A percentile compares a stretch with the other conserved stretches of the same genome.
Conservation (phyloP, 1,284 basidiomycete species). For the Naganishia liquefaciens region DNA sequence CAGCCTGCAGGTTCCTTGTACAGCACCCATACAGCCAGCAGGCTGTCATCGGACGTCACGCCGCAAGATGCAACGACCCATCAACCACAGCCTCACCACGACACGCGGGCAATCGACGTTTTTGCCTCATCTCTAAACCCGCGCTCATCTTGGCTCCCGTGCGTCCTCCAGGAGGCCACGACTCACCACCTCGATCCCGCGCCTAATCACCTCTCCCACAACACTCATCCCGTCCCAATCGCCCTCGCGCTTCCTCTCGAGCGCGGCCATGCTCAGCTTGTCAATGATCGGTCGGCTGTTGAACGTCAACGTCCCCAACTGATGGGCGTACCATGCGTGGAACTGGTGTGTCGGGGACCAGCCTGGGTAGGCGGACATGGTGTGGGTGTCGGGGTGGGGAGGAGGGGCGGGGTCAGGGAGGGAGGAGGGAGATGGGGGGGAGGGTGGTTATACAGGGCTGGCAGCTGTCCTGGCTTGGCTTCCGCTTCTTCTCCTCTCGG, state of each 20-base stretch:
- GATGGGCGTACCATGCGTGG: constrained; percentile 24
- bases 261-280: constrained; percentile 87
- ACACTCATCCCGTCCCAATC: constrained; percentile 71
- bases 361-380: not conserved
- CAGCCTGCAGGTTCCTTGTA: no score
- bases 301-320: constrained; percentile 78
- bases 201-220: constrained; percentile 82
- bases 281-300: constrained; percentile 97
- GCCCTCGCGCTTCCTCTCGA: constrained; percentile 64
- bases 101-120: no score
- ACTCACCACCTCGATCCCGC: constrained; percentile 70
- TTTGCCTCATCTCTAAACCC: no score
- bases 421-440: not conserved
- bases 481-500: not conserved
- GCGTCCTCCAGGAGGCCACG: no score
- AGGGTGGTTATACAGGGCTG: no score
- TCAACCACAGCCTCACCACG: no score
- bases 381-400: not conserved
- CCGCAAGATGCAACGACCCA: no score
- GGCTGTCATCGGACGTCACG: no score
- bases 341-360: constrained; percentile 15
- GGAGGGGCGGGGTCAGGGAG: not conserved
- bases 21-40: no score
- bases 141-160: no score
- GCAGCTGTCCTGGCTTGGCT: no score